phyloP scores from a whole-genome alignment of 257 asterid genomes.

The Rehmannia glutinosa region DNA sequence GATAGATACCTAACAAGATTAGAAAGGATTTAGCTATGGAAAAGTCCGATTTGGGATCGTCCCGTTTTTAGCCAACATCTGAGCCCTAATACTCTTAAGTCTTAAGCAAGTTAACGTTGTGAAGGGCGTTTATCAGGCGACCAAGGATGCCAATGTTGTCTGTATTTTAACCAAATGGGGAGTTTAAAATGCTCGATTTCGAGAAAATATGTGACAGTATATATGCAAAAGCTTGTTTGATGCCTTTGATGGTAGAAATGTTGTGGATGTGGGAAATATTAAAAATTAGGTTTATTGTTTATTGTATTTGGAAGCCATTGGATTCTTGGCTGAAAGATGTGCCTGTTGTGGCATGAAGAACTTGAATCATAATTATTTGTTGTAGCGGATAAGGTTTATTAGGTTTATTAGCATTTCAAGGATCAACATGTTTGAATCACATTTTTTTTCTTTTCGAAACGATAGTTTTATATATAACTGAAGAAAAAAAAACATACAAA shows the following conservation, averaged over 20 bases:
- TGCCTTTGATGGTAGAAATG: slow-evolving; percentile 35
- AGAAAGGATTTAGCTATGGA: neutral
- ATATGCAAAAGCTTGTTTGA: slow-evolving; percentile 12
- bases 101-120: neutral
- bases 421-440: no score
- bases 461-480: no score
- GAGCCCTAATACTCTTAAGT: slow-evolving; percentile 9
- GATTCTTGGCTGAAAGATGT: no score
- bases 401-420: no score
- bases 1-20: no score
- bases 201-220: slow-evolving; percentile 9
- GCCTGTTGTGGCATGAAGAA: no score
- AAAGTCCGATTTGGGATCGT: slow-evolving; percentile 5
- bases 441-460: no score
- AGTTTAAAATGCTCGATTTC: slow-evolving; percentile 13
- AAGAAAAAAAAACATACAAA: no score
- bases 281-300: slow-evolving; percentile 32
- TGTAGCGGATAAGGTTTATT: no score
- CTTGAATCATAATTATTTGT: no score
- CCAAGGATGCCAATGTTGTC: slow-evolving; percentile 9
- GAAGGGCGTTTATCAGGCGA: slow-evolving; percentile 18
- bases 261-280: neutral
- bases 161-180: slow-evolving; percentile 19
- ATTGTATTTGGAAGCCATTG: slow-evolving; percentile 34
- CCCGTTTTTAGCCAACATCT: slow-evolving; percentile 4